phyloP scores from a whole-genome alignment of 106 monocot genomes.

The Dioscorea alata region DNA sequence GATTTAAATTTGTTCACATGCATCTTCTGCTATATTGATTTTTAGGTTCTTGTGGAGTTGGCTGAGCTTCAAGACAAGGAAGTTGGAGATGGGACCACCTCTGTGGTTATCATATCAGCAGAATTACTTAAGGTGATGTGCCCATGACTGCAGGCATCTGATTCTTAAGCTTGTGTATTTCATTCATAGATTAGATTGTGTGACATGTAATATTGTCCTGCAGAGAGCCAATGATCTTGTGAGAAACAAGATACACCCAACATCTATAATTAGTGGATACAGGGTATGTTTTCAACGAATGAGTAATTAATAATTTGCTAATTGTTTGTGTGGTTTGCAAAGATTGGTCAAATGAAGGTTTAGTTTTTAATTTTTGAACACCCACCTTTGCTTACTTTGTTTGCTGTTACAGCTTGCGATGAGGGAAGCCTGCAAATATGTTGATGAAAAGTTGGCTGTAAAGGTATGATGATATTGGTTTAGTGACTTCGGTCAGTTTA shows the following conservation, averaged over 20 bases:
- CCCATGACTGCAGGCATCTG: neutral
- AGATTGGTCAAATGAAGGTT: neutral
- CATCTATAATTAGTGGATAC: constrained; percentile 89
- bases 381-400: neutral
- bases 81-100: constrained; percentile 97
- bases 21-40: neutral
- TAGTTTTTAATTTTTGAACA: neutral
- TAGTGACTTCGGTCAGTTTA: too few relatives aligned
- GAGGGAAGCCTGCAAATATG: constrained; percentile 97
- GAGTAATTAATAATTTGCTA: neutral
- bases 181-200: neutral
- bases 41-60: constrained; percentile 92
- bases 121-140: constrained; percentile 79
- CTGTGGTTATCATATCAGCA: constrained; percentile 88
- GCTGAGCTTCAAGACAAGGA: constrained; percentile 99
- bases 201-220: constrained; percentile 6
- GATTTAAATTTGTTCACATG: neutral
- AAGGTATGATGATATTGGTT: constrained; percentile 40
- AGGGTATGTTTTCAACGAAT: constrained; percentile 46
- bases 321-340: neutral
- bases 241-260: constrained; percentile 97
- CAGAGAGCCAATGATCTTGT: constrained; percentile 98
- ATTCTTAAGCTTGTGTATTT: neutral
- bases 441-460: constrained; percentile 84
- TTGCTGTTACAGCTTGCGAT: constrained; percentile 70